Conservation (phyloP, 768 basidiomycete species). For the Polyporus arcularius region DNA sequence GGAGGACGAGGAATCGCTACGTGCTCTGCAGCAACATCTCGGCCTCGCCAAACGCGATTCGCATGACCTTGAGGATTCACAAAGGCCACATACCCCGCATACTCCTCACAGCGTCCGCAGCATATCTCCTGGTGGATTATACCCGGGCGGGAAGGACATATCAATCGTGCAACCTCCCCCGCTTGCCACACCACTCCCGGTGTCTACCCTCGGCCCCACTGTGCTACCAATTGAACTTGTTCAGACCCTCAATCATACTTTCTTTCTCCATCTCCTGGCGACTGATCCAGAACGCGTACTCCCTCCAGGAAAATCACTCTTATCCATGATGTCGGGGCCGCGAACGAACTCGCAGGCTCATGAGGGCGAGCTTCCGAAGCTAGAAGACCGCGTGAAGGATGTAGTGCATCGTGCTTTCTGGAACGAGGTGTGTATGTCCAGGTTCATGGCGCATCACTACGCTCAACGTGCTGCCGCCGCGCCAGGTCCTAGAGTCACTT, state of each 20-base stretch:
- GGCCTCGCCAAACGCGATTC: not conserved
- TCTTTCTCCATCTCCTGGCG: conserved; percentile 69
- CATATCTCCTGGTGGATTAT: not conserved
- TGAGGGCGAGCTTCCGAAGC: conserved; percentile 28
- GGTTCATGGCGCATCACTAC: not conserved
- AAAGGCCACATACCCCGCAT: too few species aligned
- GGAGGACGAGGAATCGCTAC: conserved; percentile 17
- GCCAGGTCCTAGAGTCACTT: conserved; percentile 56
- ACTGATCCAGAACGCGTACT: conserved; percentile 60
- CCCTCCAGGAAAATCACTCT: conserved; percentile 72
- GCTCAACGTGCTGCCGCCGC: not conserved
- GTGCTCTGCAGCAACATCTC: not conserved
- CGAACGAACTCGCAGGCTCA: conserved; percentile 10
- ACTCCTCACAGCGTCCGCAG: too few species aligned
- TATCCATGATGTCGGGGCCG: conserved; percentile 56
- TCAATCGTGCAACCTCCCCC: conserved; percentile 18
- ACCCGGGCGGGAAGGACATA: not conserved
- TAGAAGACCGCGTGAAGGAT: conserved; percentile 50
- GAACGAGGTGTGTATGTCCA: conserved; percentile 55
- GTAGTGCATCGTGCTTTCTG: conserved; percentile 68
- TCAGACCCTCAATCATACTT: conserved; percentile 56
- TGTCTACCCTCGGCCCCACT: conserved; percentile 22
- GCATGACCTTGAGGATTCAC: too few species aligned
- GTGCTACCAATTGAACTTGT: conserved; percentile 57
- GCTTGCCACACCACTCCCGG: conserved; percentile 18